Evolutionary conservation across 345 rosid species (phyloP).

Genomic region (Boechera retrofracta): DNA sequence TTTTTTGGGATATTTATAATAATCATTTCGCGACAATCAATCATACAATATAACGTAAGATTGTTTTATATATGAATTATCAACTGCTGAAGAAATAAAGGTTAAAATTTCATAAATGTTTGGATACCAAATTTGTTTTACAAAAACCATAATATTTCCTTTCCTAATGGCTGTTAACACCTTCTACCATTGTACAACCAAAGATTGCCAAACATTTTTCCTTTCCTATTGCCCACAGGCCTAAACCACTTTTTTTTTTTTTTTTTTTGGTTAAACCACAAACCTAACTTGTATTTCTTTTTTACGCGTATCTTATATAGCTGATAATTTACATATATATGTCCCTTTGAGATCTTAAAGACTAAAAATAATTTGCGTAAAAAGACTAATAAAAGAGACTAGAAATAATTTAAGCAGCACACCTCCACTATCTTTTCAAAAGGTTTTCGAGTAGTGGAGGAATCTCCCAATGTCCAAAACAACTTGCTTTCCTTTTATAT

Average conservation of each 20-base stretch:
- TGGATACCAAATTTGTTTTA: background rate
- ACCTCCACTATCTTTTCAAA: constrained; percentile 44
- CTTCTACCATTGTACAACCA: background rate
- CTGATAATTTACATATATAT: background rate
- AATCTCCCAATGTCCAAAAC: constrained; percentile 44
- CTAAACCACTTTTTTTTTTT: background rate
- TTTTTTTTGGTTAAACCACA: background rate
- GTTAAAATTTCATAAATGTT: background rate
- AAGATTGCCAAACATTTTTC: background rate
- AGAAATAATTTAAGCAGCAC: constrained; percentile 34
- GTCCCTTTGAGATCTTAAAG: constrained; percentile 37
- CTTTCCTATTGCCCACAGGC: constrained; percentile 8
- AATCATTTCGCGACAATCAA: background rate
- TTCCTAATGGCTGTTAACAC: background rate
- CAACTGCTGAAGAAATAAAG: background rate
- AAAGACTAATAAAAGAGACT: constrained; percentile 1
- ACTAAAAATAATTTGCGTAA: constrained; percentile 21
- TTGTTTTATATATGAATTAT: background rate
- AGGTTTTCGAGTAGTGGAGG: constrained; percentile 41
- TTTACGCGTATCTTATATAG: background rate
- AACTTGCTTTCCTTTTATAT: constrained; percentile 28
- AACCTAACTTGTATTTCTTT: background rate
- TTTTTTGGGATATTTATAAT: background rate
- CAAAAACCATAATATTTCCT: background rate
- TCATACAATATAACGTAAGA: background rate